Conservation (phyloP, 169 alveolate species). For the Perkinsus olseni region DNA sequence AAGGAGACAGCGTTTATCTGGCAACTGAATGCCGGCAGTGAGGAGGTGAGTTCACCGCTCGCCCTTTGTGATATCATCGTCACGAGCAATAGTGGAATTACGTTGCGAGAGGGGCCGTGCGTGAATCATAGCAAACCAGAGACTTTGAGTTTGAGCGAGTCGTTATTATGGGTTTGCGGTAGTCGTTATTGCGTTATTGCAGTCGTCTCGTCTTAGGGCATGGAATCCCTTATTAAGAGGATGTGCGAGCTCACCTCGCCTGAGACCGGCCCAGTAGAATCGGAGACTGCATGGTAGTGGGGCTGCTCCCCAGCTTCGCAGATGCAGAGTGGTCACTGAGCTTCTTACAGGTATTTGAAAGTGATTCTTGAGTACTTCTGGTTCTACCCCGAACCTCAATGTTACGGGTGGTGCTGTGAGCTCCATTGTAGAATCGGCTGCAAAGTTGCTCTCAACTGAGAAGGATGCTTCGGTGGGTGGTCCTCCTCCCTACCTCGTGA, state of each 20-base stretch:
- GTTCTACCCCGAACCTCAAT: background rate
- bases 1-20: background rate
- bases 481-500: no score
- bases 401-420: background rate
- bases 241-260: background rate
- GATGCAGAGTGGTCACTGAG: background rate
- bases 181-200: no score
- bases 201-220: background rate
- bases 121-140: no score
- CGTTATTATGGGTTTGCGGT: no score
- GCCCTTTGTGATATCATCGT: no score
- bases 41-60: background rate
- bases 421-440: background rate
- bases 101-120: no score
- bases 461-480: background rate
- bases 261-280: background rate
- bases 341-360: background rate
- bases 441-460: background rate
- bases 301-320: no score
- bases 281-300: background rate
- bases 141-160: no score
- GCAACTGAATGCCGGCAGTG: background rate
- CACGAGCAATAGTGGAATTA: no score
- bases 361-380: background rate
- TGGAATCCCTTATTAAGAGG: background rate